A percentile compares a stretch with the other conserved stretches of the same genome.
These are phyloP conservation scores for Postia placenta DNA, from an alignment of 768 basidiomycete genomes.

Conservation along the genomic window DNA sequence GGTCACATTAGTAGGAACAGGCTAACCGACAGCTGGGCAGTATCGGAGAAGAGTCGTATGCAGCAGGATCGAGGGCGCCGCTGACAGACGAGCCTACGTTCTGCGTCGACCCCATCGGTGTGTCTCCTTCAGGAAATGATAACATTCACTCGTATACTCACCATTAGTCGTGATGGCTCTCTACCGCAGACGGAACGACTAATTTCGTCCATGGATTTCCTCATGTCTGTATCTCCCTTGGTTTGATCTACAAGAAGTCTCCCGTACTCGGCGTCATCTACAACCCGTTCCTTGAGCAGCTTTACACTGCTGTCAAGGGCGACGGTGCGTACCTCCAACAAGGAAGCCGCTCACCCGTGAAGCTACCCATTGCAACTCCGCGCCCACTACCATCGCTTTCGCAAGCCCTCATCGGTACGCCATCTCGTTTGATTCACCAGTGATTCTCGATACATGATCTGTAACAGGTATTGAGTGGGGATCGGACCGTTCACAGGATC, in stretches of 20 bases:
- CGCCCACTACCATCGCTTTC: slow-evolving; percentile 70
- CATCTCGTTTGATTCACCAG: slow-evolving; percentile 37
- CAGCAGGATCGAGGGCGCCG: slow-evolving; percentile 60
- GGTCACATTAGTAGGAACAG: too few relatives aligned
- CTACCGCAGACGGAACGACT: slow-evolving; percentile 68
- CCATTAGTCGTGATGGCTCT: not conserved
- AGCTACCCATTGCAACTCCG: slow-evolving; percentile 61
- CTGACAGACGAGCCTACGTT: slow-evolving; percentile 89
- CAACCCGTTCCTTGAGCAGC: slow-evolving; percentile 85
- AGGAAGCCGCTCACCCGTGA: slow-evolving; percentile 48
- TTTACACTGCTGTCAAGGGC: slow-evolving; percentile 77
- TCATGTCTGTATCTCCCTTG: slow-evolving; percentile 86
- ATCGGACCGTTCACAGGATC: slow-evolving; percentile 55
- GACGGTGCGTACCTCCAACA: slow-evolving; percentile 65
- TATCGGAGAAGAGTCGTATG: slow-evolving; percentile 92
- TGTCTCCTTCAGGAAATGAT: slow-evolving; percentile 10
- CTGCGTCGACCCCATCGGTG: slow-evolving; percentile 94
- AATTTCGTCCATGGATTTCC: slow-evolving; percentile 87
- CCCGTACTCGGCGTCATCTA: slow-evolving; percentile 90
- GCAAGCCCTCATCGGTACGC: slow-evolving; percentile 56
- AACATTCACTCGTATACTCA: not conserved
- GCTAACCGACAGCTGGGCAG: slow-evolving; percentile 30
- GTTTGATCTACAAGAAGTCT: slow-evolving; percentile 73
- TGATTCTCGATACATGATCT: slow-evolving; percentile 27
- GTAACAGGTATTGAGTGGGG: slow-evolving; percentile 82